phyloP scores from a whole-genome alignment of 345 rosid species.

The Salix dunnii region DNA sequence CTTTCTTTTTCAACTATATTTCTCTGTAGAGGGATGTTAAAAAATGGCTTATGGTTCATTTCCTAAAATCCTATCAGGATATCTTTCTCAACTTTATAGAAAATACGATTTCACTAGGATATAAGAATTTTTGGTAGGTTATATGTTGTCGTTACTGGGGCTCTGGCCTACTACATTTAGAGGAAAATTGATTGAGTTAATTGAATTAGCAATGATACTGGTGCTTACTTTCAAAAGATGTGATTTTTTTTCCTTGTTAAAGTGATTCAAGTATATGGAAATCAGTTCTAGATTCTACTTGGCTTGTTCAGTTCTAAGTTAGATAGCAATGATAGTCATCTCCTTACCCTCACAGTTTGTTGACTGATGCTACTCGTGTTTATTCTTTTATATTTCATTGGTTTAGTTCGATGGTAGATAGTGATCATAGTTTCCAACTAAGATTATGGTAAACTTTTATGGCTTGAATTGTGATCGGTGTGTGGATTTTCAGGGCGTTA shows the following conservation, averaged over 20 bases:
- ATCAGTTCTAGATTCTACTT: not conserved
- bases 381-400: not conserved
- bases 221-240: not conserved
- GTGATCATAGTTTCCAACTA: not conserved
- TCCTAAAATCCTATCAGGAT: not conserved
- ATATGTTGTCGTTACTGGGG: not conserved
- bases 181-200: not conserved
- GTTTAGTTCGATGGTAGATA: not conserved
- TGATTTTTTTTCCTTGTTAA: not conserved
- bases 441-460: not conserved
- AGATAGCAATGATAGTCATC: not conserved
- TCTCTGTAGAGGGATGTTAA: not conserved
- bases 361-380: not conserved
- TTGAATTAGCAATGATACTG: not conserved
- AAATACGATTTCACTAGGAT: not conserved
- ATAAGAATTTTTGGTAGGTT: not conserved
- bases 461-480: constrained; percentile 2
- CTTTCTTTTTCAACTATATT: not conserved
- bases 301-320: not conserved
- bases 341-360: not conserved
- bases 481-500: constrained; percentile 49
- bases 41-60: not conserved
- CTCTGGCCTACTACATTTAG: not conserved
- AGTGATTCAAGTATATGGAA: not conserved
- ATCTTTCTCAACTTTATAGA: not conserved